These are phyloP conservation scores for Alternaria postmessia DNA, from an alignment of 2,329 filamentous ascomycete genomes.

Conservation along the genomic window DNA sequence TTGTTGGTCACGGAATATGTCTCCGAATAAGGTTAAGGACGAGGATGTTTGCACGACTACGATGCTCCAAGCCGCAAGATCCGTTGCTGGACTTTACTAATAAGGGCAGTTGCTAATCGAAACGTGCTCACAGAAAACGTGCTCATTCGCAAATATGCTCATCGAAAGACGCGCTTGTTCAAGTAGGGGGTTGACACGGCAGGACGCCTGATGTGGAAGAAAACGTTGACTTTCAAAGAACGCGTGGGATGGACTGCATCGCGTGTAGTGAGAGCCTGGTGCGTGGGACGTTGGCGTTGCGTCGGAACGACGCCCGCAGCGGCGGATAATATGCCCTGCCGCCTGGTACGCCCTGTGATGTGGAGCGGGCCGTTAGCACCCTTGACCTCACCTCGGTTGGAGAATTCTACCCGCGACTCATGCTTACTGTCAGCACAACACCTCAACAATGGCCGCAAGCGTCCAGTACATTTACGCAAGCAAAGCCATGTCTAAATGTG, in stretches of 20 bases:
- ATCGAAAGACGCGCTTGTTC: not conserved
- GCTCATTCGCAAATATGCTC: not conserved
- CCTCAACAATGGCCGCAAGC: not conserved
- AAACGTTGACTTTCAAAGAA: not conserved
- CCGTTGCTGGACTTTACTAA: not conserved
- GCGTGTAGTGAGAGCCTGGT: not conserved
- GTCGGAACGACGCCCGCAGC: not conserved
- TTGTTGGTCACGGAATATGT: not conserved
- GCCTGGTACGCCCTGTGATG: not conserved
- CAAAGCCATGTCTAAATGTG: not conserved
- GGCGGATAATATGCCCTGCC: not conserved
- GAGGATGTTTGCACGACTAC: not conserved
- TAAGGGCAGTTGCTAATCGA: not conserved
- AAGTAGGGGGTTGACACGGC: not conserved
- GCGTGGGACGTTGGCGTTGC: not conserved
- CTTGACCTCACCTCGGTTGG: not conserved
- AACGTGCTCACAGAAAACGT: not conserved
- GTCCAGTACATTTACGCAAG: not conserved
- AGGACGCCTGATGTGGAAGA: not conserved
- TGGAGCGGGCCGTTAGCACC: conserved; percentile 1
- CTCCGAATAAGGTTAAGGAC: not conserved
- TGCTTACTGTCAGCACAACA: not conserved
- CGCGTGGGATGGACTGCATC: not conserved
- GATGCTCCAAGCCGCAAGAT: not conserved
- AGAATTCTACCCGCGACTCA: not conserved